Percentiles rank a stretch among this genome's conserved stretches.
Conservation (phyloP, 306 rosid genomes). For the Vicia faba region DNA sequence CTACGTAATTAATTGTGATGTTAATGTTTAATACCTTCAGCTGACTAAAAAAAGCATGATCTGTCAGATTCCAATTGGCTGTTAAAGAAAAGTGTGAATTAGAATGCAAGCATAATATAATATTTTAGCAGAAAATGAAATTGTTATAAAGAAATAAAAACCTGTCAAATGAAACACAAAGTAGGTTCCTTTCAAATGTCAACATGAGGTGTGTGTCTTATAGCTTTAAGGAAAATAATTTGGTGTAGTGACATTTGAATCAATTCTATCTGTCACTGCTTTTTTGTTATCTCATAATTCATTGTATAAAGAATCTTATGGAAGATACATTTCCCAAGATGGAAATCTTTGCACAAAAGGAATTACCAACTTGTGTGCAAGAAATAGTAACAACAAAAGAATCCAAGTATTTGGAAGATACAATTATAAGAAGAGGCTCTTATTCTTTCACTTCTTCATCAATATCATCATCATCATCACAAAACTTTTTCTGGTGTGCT, state of each 20-base stretch:
- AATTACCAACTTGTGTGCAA: slow-evolving; percentile 55
- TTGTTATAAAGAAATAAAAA: slow-evolving; percentile 38
- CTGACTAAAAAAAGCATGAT: slow-evolving; percentile 45
- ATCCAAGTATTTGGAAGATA: slow-evolving; percentile 55
- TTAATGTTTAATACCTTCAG: slow-evolving; percentile 39
- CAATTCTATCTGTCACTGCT: slow-evolving; percentile 44
- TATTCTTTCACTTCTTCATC: slow-evolving; percentile 40
- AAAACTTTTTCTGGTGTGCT: slow-evolving; percentile 33
- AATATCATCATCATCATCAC: slow-evolving; percentile 39
- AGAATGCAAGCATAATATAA: slow-evolving; percentile 52
- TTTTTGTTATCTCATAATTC: slow-evolving; percentile 30
- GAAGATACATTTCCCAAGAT: slow-evolving; percentile 61
- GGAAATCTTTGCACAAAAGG: slow-evolving; percentile 56
- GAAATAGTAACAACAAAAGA: slow-evolving; percentile 49
- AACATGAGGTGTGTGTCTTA: slow-evolving; percentile 44
- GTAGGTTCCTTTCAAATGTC: slow-evolving; percentile 47
- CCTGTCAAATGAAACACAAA: slow-evolving; percentile 43
- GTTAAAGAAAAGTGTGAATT: slow-evolving; percentile 40
- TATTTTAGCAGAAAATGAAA: slow-evolving; percentile 44
- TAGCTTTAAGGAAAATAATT: slow-evolving; percentile 37
- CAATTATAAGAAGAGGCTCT: slow-evolving; percentile 49
- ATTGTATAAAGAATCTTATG: slow-evolving; percentile 44
- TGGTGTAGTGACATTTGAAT: slow-evolving; percentile 43
- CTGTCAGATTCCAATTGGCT: slow-evolving; percentile 61
- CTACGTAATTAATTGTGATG: slow-evolving; percentile 10